Percentiles rank a stretch among this genome's conserved stretches.
phyloP scores from a whole-genome alignment of 2,329 filamentous ascomycete species.

The Cordyceps tenuipes region DNA sequence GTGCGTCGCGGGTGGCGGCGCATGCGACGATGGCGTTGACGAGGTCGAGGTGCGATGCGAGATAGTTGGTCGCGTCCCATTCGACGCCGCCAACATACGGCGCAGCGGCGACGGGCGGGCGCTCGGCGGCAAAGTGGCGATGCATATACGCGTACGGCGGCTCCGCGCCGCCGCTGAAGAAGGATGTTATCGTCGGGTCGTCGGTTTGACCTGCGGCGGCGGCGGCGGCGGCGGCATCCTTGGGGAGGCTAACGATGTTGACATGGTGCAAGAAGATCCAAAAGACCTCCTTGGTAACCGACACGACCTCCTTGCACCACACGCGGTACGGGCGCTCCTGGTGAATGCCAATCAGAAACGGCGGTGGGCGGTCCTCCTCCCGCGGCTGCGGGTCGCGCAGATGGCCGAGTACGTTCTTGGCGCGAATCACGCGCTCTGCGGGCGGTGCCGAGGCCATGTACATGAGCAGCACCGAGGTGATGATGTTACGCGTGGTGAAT shows the following conservation, averaged over 20 bases:
- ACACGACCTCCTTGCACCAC: conserved; percentile 88
- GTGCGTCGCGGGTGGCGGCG: conserved; percentile 57
- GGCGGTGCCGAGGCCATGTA: conserved; percentile 65
- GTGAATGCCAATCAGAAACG: conserved; percentile 85
- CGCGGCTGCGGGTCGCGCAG: conserved; percentile 70
- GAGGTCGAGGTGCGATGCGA: conserved; percentile 86
- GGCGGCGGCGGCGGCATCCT: conserved; percentile 13
- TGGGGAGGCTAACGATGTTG: conserved; percentile 69
- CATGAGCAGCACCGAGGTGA: conserved; percentile 81
- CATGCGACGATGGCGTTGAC: conserved; percentile 85
- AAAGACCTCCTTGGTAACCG: conserved; percentile 95
- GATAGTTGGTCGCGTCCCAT: conserved; percentile 97
- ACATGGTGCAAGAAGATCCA: conserved; percentile 97
- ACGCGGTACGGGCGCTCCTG: conserved; percentile 80
- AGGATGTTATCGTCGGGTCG: conserved; percentile 19
- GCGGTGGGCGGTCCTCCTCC: conserved; percentile 67
- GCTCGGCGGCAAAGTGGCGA: conserved; percentile 72
- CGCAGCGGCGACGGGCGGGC: conserved; percentile 84
- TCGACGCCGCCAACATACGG: conserved; percentile 96
- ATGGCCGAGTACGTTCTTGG: conserved; percentile 66
- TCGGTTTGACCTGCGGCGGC: neutral
- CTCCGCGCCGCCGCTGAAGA: conserved; percentile 27
- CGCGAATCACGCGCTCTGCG: conserved; percentile 57
- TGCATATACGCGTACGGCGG: conserved; percentile 50
- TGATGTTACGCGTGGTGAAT: conserved; percentile 85